Evolutionary conservation across 306 rosid genomes (phyloP), one percentile per base, ranked within the genome.

Genomic region (Corylus heterophylla): DNA sequence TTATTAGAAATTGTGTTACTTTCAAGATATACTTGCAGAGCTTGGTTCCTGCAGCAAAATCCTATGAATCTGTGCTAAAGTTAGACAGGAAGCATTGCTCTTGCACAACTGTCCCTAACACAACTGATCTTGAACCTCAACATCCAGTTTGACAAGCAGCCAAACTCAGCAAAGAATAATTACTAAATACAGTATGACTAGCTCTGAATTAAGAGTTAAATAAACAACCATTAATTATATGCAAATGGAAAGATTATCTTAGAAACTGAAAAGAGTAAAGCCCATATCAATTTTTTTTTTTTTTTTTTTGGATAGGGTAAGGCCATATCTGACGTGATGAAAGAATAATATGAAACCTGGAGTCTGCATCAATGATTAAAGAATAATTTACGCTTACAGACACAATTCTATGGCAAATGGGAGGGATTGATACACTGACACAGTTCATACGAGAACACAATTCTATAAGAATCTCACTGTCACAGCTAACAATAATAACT

Each of bases 11-110:
- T 35, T 31, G 6, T 35, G n/a, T 64, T 31, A 7, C 10, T 35
- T 64, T 39, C n/a, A 39, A 39, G 71, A 39, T 42, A 66, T 3
- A 31, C 50, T 39, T 12, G 42, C 64, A 58, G 18, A 29, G 39
- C 71, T 18, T 45, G 12, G 35, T 63, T 74, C n/a, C 10, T 37
- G 8, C 31, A 37, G 39, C 56, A 47, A 31, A 22, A 61, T 29
- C 69, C 70, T 37, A 45, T 29, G 22, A 77, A 39, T 62, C 48
- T 12, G 67, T 35, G 73, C 74, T 66, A 76, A 17, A 66, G 37
- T 62, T 69, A 75, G 39, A 37, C 50, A 45, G 54, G 29, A 69
- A 7, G n/a, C 14, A 12, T 44, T 47, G 14, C 20, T 25, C 16
- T 58, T 55, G 54, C 22, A 58, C 63, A 20, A 54, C 45, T 31